phyloP scores from a whole-genome alignment of 768 basidiomycete species.

The Mycena polygramma region DNA sequence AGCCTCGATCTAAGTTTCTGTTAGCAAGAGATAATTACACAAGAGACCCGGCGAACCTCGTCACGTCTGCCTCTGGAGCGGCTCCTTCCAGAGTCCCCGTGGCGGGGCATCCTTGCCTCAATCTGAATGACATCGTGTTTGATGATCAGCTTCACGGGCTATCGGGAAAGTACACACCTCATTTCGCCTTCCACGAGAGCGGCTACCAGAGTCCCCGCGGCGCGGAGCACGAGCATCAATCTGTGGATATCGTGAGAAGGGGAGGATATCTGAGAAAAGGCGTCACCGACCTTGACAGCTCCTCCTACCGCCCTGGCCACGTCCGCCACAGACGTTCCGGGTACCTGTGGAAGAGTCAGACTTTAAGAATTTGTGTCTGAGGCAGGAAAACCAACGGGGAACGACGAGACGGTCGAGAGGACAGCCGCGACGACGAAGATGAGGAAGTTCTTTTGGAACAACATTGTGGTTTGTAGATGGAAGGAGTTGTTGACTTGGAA shows the following conservation, averaged over 20 bases:
- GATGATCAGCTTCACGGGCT: too few relatives aligned
- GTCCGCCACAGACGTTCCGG: slow-evolving; percentile 1
- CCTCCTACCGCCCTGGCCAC: slow-evolving; percentile 3
- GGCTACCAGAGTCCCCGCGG: slow-evolving; percentile 16
- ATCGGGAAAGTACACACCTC: not conserved
- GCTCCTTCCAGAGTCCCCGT: slow-evolving; percentile 17
- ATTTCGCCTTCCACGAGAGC: slow-evolving; percentile 9
- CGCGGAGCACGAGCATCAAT: slow-evolving; percentile 23
- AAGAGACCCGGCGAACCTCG: not conserved
- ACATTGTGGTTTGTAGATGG: slow-evolving; percentile 14
- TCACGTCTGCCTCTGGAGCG: slow-evolving; percentile 15
- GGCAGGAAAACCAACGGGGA: slow-evolving; percentile 13
- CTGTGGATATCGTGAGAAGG: not conserved
- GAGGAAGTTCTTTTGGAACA: slow-evolving; percentile 30
- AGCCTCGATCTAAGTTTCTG: not conserved
- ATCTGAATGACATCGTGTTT: not conserved
- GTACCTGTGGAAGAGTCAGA: slow-evolving; percentile 10
- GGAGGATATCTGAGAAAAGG: not conserved
- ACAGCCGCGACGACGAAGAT: slow-evolving; percentile 31
- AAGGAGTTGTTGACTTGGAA: not conserved
- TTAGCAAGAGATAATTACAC: not conserved
- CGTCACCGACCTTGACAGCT: slow-evolving; percentile 2
- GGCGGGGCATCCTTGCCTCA: slow-evolving; percentile 18
- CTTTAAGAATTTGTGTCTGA: too few relatives aligned
- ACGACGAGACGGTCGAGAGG: slow-evolving; percentile 25